These are phyloP conservation scores for Leccinum subspadiceum DNA, from an alignment of 1,284 basidiomycete genomes.

Conservation along the genomic window DNA sequence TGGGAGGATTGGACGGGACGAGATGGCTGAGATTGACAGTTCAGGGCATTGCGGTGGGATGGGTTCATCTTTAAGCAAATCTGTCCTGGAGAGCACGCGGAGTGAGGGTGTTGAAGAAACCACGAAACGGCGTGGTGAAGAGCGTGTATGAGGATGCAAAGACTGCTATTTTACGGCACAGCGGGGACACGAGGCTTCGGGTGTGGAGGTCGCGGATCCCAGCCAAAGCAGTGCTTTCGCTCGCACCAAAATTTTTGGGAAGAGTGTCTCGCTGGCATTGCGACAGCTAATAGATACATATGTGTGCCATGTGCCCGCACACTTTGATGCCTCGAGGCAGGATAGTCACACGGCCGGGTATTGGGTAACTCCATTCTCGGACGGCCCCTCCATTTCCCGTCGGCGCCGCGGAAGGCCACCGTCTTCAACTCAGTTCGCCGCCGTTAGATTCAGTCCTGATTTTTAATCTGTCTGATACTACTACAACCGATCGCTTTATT, in stretches of 20 bases:
- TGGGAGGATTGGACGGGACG: conserved; percentile 16
- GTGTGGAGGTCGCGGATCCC: conserved; percentile 18
- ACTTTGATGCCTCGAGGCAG: conserved; percentile 28
- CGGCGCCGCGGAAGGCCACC: background rate
- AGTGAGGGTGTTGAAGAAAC: conserved; percentile 22
- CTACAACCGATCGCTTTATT: background rate
- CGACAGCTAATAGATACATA: background rate
- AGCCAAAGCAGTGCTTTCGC: conserved; percentile 21
- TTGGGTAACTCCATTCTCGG: background rate
- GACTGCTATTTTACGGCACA: conserved; percentile 18
- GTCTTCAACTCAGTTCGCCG: background rate
- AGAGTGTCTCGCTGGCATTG: conserved; percentile 9
- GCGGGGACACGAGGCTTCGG: conserved; percentile 25
- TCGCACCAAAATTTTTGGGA: conserved; percentile 10
- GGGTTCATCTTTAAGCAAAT: conserved; percentile 37
- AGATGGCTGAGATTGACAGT: conserved; percentile 29
- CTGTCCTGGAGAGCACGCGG: conserved; percentile 31
- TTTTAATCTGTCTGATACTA: background rate
- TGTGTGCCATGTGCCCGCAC: background rate
- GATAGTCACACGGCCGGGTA: background rate
- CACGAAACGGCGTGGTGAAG: conserved; percentile 31
- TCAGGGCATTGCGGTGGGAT: conserved; percentile 31
- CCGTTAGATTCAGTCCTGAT: background rate
- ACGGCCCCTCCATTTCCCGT: background rate
- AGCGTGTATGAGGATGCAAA: conserved; percentile 39